Base-by-base conservation (phyloP, 768 basidiomycete genomes). In the Candolleomyces aberdarensis region DNA sequence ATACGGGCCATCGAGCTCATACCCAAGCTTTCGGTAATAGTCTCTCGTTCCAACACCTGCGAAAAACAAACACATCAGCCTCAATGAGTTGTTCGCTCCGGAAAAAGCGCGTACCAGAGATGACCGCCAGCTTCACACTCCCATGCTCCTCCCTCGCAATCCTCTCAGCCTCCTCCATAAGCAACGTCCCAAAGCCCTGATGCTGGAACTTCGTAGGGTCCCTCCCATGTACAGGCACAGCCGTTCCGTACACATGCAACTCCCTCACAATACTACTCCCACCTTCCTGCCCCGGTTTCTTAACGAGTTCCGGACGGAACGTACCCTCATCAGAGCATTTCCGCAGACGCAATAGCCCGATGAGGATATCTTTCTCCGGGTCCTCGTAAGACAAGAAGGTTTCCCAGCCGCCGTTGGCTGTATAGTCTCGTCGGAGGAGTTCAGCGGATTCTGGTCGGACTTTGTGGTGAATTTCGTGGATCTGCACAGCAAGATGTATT, bases 331-430 rank as follows among this genome's bases (percentile, higher is more conserved):
- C 93, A 1, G 94, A 96, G 70, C 97, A 98, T 72, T 96, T 98
- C 54, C 97, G 81, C 67, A 99, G 77, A 36, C 97, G 85, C 43
- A 99, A 80, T 31, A 99, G 76, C 20, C 97, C 97, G 62, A 99
- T 87, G 49, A 99, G 86, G 72, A 99, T 98, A 69, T 99, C 97
- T 57, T 85, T 86, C 74, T 95, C 94, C 6, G 97, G 96, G 72
- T 99, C 97, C 76, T 99, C 97, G 71, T 98, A 99, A 31, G 96
- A 96, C 5, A 99, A 77, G 84, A 99, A 99, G 1, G 97, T 98
- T 77, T 99, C 97, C 97, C 97, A 99, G 50, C 97, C 96, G 6
- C 96, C 96, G 70, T 98, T 99, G 32, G 97, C 97, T 3, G 91
- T 79, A 73, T 99, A 99, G 72, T 99, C 97, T 44, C 97, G 83